A percentile compares a stretch with the other conserved stretches of the same genome.
phyloP scores from a whole-genome alignment of 805 yeast genomes.

The Komagataella kurtzmanii region DNA sequence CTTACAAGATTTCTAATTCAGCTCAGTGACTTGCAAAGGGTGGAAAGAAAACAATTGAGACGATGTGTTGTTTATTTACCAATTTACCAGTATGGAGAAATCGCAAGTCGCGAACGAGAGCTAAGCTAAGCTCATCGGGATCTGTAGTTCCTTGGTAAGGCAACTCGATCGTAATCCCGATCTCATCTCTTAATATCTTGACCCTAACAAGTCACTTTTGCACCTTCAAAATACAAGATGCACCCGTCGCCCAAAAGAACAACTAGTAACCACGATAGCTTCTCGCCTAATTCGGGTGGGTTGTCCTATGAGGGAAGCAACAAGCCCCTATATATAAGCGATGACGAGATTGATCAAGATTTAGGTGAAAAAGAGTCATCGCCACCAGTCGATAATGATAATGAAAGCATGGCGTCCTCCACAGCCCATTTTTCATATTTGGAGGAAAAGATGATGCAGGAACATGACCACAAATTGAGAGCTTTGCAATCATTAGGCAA shows the following conservation, averaged over 20 bases:
- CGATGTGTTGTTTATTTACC: not conserved
- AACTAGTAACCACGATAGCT: not conserved
- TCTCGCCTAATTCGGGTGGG: not conserved
- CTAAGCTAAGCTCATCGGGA: not conserved
- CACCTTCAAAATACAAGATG: not conserved
- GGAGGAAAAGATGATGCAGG: constrained; percentile 51
- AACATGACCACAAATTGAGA: constrained; percentile 51
- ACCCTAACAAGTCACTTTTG: not conserved
- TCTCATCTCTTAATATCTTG: not conserved
- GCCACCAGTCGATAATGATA: not conserved
- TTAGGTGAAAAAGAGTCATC: not conserved
- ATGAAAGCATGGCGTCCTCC: not conserved
- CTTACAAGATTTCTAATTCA: not conserved
- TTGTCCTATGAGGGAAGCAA: not conserved
- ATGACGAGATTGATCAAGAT: not conserved
- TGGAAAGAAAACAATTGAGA: not conserved
- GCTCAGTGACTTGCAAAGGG: not conserved
- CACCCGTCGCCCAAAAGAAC: not conserved
- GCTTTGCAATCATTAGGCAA: constrained; percentile 36
- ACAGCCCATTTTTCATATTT: constrained; percentile 46
- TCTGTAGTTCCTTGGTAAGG: not conserved
- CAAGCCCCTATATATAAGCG: not conserved
- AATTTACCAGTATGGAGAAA: not conserved
- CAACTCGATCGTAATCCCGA: not conserved
- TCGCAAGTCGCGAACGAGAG: not conserved